These are phyloP conservation scores for Pharus latifolius DNA, from an alignment of 176 grass and related monocot species.

Conservation along the genomic window DNA sequence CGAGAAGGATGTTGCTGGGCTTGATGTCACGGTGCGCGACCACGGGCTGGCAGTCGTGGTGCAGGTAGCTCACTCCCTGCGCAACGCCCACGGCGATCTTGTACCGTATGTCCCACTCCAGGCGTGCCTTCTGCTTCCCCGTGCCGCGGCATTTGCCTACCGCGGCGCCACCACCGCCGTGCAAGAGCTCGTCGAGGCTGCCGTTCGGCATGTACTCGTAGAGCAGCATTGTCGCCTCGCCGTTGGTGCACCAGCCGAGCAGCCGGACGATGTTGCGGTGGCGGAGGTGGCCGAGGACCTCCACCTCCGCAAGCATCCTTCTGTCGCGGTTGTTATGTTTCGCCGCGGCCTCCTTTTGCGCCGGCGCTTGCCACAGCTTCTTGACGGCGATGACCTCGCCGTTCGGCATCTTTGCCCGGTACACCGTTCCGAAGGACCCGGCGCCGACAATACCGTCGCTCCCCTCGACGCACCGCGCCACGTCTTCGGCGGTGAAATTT, in stretches of 20 bases:
- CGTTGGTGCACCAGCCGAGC: slow-evolving; percentile 62
- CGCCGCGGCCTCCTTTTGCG: slow-evolving; percentile 21
- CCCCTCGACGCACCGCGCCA: slow-evolving; percentile 48
- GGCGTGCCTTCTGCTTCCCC: background rate
- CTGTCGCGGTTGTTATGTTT: background rate
- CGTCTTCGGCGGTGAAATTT: slow-evolving; percentile 73
- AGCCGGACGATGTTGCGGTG: slow-evolving; percentile 95
- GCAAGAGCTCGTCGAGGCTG: slow-evolving; percentile 73
- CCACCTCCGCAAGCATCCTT: slow-evolving; percentile 51
- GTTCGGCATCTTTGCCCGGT: slow-evolving; percentile 76
- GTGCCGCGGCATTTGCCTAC: background rate
- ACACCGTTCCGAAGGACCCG: slow-evolving; percentile 71
- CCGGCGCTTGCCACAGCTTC: slow-evolving; percentile 58
- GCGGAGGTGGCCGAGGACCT: slow-evolving; percentile 64
- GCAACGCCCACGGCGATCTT: slow-evolving; percentile 68
- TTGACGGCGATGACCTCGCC: slow-evolving; percentile 86
- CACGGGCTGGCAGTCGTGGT: slow-evolving; percentile 71
- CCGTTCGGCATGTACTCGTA: slow-evolving; percentile 99
- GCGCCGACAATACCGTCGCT: slow-evolving; percentile 64
- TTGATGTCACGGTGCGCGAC: slow-evolving; percentile 92
- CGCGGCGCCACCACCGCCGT: background rate
- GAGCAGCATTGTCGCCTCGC: slow-evolving; percentile 61
- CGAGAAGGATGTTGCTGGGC: slow-evolving; percentile 93
- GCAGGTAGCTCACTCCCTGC: slow-evolving; percentile 87
- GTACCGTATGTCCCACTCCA: slow-evolving; percentile 61